These are phyloP conservation scores for Aspergillus fischeri DNA, from an alignment of 2,329 filamentous ascomycete genomes.

Conservation along the genomic window DNA sequence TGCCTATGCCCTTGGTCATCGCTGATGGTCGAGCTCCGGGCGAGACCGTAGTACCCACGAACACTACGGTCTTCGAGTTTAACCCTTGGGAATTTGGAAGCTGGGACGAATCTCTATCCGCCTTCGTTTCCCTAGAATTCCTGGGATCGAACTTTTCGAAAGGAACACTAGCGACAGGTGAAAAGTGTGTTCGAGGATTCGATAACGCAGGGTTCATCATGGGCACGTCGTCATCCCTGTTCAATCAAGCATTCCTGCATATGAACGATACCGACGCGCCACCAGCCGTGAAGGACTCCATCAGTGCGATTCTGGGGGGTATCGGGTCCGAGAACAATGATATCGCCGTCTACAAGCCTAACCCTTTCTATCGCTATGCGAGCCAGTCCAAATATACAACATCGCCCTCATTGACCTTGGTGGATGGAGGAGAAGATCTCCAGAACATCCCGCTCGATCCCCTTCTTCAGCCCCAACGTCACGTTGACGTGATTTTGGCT, in stretches of 20 bases:
- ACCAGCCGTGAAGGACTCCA: conserved; percentile 47
- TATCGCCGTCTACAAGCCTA: conserved; percentile 68
- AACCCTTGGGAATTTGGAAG: conserved; percentile 74
- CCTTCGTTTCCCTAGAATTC: conserved; percentile 65
- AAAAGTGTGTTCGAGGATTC: conserved; percentile 67
- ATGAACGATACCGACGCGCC: conserved; percentile 51
- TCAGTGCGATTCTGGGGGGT: conserved; percentile 49
- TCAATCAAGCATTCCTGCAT: conserved; percentile 69
- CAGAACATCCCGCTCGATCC: conserved; percentile 76
- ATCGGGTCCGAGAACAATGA: conserved; percentile 58
- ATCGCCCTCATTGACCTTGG: conserved; percentile 56
- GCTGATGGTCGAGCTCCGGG: conserved; percentile 62
- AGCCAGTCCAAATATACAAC: conserved; percentile 56
- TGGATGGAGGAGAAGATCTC: conserved; percentile 70
- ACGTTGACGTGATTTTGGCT: conserved; percentile 74
- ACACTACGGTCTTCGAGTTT: conserved; percentile 70
- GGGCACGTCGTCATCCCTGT: conserved; percentile 77
- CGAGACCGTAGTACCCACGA: conserved; percentile 57
- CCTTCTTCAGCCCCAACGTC: conserved; percentile 63
- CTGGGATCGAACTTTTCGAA: conserved; percentile 66
- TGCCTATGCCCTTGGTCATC: conserved; percentile 68
- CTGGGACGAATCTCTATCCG: conserved; percentile 66
- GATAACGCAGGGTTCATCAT: conserved; percentile 79
- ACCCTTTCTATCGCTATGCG: conserved; percentile 67
- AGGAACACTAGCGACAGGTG: conserved; percentile 53